Evolutionary conservation across 2,329 filamentous ascomycete genomes (phyloP), one percentile per base, ranked within the genome.

Genomic region (Penicillium sp.): DNA sequence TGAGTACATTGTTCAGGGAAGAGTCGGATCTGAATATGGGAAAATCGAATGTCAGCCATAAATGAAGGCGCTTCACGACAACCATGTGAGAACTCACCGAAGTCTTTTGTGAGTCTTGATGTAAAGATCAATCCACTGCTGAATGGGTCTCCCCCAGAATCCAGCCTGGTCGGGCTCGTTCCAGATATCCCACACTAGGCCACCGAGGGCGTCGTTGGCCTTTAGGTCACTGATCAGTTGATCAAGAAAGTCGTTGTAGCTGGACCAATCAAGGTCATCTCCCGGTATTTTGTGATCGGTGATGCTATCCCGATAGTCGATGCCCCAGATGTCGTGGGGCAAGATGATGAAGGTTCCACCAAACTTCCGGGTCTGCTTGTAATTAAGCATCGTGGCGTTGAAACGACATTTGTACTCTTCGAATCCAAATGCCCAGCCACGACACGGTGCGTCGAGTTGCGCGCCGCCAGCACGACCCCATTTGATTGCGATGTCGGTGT

Each of bases 121-220:
- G 30, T 31, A 31, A 31, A 31, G 30, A 9, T 31, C 30, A 31
- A 31, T 31, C 30, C 30, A 31, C 30, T 31, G 30, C 30, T 31
- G 30, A 31, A 31, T 31, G 30, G 30, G 30, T 31, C 30, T 31
- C n/a, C 30, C 60, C 71, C 77, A 78, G 75, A 82, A 84, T 50
- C 68, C 70, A 4, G 11, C 48, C 9, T 65, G 61, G 58, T 85
- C 83, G 0, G 84, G 81, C 70, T 86, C 84, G 60, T 86, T 86
- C 84, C 84, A 86, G 41, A 84, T 78, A 56, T 86, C 84, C 9
- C 82, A 70, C 0, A 82, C 73, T 0, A 85, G 64, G 0, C 75
- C 77, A 0, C 71, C 65, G 4, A 75, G 62, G 67, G 75, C 75
- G 48, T 72, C 58, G 52, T 70, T 66, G 3, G 59, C 21, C 30